These are phyloP conservation scores for Cornus kousa DNA, from an alignment of 148 eudicot species.

Conservation along the genomic window DNA sequence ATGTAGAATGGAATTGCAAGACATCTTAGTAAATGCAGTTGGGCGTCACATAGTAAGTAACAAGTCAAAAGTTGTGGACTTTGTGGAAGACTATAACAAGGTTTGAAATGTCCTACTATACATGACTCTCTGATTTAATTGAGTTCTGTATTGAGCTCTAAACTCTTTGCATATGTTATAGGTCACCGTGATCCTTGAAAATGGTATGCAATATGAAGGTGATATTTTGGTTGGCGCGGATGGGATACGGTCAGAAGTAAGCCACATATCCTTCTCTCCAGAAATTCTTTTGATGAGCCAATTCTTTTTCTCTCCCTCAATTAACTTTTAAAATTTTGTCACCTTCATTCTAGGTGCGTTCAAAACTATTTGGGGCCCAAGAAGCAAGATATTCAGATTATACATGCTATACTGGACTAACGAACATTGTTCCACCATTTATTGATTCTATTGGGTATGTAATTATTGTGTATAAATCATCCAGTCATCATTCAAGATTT, in stretches of 20 bases:
- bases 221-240: constrained; percentile 27
- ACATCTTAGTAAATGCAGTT: constrained; percentile 25
- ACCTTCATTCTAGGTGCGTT: constrained; percentile 16
- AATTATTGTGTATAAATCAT: neutral
- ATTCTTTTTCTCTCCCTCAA: neutral
- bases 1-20: constrained; percentile 25
- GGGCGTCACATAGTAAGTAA: constrained; percentile 17
- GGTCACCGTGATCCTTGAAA: constrained; percentile 24
- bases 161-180: neutral
- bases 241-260: constrained; percentile 27
- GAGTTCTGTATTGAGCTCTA: neutral
- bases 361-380: constrained; percentile 26
- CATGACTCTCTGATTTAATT: neutral
- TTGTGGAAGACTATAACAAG: constrained; percentile 17
- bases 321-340: neutral
- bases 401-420: constrained; percentile 30
- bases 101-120: constrained; percentile 7
- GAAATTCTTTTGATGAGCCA: neutral
- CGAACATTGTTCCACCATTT: constrained; percentile 13
- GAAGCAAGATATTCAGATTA: constrained; percentile 26
- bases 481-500: neutral
- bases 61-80: constrained; percentile 27
- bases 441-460: constrained; percentile 22
- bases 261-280: neutral
- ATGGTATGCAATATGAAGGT: constrained; percentile 21